Percentiles rank a stretch among this genome's conserved stretches.
Evolutionary conservation across 2,329 filamentous ascomycete genomes (phyloP).

Genomic region (Aspergillus arachidicola): DNA sequence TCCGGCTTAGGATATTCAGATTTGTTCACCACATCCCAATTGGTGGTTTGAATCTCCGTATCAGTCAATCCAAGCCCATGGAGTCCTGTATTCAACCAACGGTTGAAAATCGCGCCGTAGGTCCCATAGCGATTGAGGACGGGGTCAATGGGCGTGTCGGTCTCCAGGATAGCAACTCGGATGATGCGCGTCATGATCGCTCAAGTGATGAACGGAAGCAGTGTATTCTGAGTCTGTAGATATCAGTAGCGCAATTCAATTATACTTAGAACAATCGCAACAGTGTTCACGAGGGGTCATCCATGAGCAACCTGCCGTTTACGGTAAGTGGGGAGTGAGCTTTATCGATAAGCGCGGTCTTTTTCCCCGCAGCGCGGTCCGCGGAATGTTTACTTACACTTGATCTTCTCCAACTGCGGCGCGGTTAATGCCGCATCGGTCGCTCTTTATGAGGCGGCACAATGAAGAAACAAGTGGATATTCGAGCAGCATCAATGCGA

Average conservation of each 20-base stretch:
- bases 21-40: slow-evolving; percentile 29
- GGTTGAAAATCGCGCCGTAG: slow-evolving; percentile 33
- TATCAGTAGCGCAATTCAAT: neutral
- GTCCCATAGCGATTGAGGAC: slow-evolving; percentile 20
- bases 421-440: neutral
- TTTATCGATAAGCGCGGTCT: slow-evolving; percentile 22
- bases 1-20: slow-evolving; percentile 25
- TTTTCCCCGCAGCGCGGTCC: slow-evolving; percentile 16
- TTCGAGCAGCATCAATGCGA: neutral
- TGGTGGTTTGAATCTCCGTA: slow-evolving; percentile 20
- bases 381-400: neutral
- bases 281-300: neutral
- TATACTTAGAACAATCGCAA: neutral
- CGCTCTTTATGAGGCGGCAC: neutral
- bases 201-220: neutral
- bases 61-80: slow-evolving; percentile 10
- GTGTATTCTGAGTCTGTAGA: neutral
- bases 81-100: slow-evolving; percentile 25
- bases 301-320: neutral
- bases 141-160: slow-evolving; percentile 32
- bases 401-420: neutral
- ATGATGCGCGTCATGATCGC: slow-evolving; percentile 13
- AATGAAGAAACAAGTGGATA: neutral
- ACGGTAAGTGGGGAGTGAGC: neutral
- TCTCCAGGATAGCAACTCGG: slow-evolving; percentile 32